Evolutionary conservation across 2,329 filamentous ascomycete genomes (phyloP).

Genomic region (Helicocarpus griseus): DNA sequence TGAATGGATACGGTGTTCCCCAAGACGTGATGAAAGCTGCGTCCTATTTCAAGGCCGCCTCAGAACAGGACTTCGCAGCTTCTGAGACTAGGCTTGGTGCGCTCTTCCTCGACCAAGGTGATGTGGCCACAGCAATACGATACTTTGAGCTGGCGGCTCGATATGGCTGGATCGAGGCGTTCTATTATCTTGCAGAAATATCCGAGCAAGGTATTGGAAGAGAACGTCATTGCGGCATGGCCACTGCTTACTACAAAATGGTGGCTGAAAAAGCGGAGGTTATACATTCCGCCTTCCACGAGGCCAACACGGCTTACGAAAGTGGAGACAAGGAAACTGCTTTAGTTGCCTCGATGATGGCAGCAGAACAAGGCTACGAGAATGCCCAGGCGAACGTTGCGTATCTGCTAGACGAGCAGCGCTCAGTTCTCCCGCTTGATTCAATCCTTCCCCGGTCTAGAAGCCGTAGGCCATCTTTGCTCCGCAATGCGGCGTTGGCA

Average conservation of each 20-base stretch:
- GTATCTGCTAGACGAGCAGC: slow-evolving; percentile 68
- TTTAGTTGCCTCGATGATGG: slow-evolving; percentile 72
- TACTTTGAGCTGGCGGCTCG: slow-evolving; percentile 82
- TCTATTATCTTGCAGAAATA: slow-evolving; percentile 87
- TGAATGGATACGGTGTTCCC: slow-evolving; percentile 64
- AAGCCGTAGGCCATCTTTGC: slow-evolving; percentile 34
- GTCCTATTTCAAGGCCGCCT: slow-evolving; percentile 65
- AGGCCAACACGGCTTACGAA: slow-evolving; percentile 76
- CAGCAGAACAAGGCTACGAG: slow-evolving; percentile 87
- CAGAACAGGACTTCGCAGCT: slow-evolving; percentile 70
- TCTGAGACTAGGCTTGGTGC: slow-evolving; percentile 76
- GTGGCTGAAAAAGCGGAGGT: slow-evolving; percentile 65
- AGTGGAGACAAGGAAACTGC: slow-evolving; percentile 70
- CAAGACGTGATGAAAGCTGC: slow-evolving; percentile 63
- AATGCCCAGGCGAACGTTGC: slow-evolving; percentile 83
- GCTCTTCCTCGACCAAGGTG: slow-evolving; percentile 80
- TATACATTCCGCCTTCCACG: slow-evolving; percentile 66
- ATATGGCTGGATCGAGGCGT: slow-evolving; percentile 76
- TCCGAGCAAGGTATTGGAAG: slow-evolving; percentile 69
- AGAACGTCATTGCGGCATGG: slow-evolving; percentile 67
- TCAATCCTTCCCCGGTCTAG: slow-evolving; percentile 40
- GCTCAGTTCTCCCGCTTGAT: slow-evolving; percentile 50
- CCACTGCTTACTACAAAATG: slow-evolving; percentile 72
- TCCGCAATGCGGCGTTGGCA: slow-evolving; percentile 56
- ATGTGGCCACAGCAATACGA: slow-evolving; percentile 65